phyloP scores from a whole-genome alignment of 306 rosid genomes.

The Pyrus bretschneideri region DNA sequence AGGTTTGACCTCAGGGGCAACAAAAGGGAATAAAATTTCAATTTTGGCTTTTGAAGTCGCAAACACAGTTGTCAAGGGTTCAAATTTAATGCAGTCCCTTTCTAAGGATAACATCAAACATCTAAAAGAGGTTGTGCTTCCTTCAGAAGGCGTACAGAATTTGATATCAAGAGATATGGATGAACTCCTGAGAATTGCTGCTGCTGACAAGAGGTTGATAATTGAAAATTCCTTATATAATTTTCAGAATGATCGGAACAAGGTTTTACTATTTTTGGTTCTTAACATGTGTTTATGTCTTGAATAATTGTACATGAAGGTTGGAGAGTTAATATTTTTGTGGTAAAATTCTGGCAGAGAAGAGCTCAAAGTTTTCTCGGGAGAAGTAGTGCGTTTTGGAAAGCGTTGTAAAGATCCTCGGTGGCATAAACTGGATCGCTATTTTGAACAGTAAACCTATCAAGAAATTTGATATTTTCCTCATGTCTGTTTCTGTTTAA shows the following conservation, averaged over 20 bases:
- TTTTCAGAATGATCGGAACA: neutral
- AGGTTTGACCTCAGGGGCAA: slow-evolving; percentile 84
- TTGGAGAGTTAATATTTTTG: slow-evolving; percentile 20
- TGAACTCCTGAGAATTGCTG: slow-evolving; percentile 84
- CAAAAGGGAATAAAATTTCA: slow-evolving; percentile 83
- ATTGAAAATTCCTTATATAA: neutral
- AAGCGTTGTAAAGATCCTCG: slow-evolving; percentile 99
- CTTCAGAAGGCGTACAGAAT: slow-evolving; percentile 82
- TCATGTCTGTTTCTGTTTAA: slow-evolving; percentile 6
- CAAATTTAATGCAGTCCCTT: slow-evolving; percentile 90
- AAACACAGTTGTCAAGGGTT: slow-evolving; percentile 90
- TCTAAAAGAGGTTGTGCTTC: slow-evolving; percentile 81
- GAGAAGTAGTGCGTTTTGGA: slow-evolving; percentile 98
- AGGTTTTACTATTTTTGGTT: neutral
- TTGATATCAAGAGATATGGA: slow-evolving; percentile 77
- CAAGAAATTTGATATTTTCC: slow-evolving; percentile 17
- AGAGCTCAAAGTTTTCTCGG: slow-evolving; percentile 76
- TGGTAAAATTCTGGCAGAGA: slow-evolving; percentile 68
- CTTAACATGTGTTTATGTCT: slow-evolving; percentile 16
- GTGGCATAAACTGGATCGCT: slow-evolving; percentile 95
- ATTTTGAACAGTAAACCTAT: slow-evolving; percentile 74
- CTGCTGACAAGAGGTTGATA: slow-evolving; percentile 88
- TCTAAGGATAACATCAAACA: slow-evolving; percentile 76
- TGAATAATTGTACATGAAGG: slow-evolving; percentile 6
- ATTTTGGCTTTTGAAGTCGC: slow-evolving; percentile 98